These are phyloP conservation scores for Iris macrosiphon DNA, from an alignment of 106 monocot genomes.

Conservation along the genomic window DNA sequence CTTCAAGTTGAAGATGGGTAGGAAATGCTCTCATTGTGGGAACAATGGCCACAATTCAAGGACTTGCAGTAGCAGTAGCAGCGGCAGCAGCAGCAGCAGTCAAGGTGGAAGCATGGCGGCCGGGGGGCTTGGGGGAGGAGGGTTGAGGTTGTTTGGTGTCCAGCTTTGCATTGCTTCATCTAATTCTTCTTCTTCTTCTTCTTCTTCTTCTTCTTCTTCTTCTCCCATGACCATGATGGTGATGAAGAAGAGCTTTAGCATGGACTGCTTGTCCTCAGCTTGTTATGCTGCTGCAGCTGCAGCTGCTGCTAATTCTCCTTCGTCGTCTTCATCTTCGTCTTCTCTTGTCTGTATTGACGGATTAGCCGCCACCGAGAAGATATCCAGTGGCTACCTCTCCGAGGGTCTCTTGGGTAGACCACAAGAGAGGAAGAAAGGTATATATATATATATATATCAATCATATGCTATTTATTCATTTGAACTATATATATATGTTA, in stretches of 20 bases:
- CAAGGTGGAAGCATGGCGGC: neutral
- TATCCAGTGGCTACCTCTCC: slow-evolving; percentile 22
- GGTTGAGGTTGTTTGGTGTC: slow-evolving; percentile 23
- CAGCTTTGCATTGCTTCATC: slow-evolving; percentile 12
- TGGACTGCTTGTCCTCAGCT: slow-evolving; percentile 18
- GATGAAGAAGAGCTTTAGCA: slow-evolving; percentile 29
- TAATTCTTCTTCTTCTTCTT: slow-evolving; percentile 7
- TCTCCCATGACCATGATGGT: too few species aligned
- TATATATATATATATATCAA: neutral
- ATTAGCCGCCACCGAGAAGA: slow-evolving; percentile 24
- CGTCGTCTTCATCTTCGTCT: slow-evolving; percentile 20
- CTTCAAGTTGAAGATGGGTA: slow-evolving; percentile 15
- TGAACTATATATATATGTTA: too few species aligned
- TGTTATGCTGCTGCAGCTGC: too few species aligned
- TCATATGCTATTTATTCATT: too few species aligned
- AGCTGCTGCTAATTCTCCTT: slow-evolving; percentile 7
- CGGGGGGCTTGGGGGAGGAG: neutral
- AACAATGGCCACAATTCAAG: slow-evolving; percentile 32
- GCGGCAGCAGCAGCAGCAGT: too few species aligned
- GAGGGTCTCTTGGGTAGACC: slow-evolving; percentile 42
- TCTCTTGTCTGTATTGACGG: slow-evolving; percentile 47
- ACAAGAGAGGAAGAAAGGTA: slow-evolving; percentile 63
- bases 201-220: neutral
- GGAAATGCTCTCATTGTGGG: slow-evolving; percentile 32
- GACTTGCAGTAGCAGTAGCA: slow-evolving; percentile 14